Percentiles rank a stretch among this genome's conserved stretches.
Evolutionary conservation across 164 flowering plant genomes (phyloP).

Genomic region (grape (Vitis vinifera)): ASM3070453v1 NC_081816.1:3783001-3783500

Average conservation of each 20-base stretch:
- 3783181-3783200: slow-evolving; percentile 91
- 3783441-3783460: slow-evolving; percentile 95
- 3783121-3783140: slow-evolving; percentile 86
- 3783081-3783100: background rate
- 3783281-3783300: slow-evolving; percentile 64
- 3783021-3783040: background rate
- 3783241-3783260: slow-evolving; percentile 89
- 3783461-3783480: slow-evolving; percentile 94
- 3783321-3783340: slow-evolving; percentile 80
- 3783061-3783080: slow-evolving; percentile 14
- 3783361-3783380: slow-evolving; percentile 91
- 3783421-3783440: slow-evolving; percentile 85
- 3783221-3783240: slow-evolving; percentile 95
- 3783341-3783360: slow-evolving; percentile 96
- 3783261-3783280: slow-evolving; percentile 97
- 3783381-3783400: slow-evolving; percentile 89
- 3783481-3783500: slow-evolving; percentile 88
- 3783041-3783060: background rate
- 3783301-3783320: slow-evolving; percentile 91
- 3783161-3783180: slow-evolving; percentile 96
- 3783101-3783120: background rate
- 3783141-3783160: slow-evolving; percentile 87
- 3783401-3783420: slow-evolving; percentile 99
- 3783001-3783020: slow-evolving; percentile 1
- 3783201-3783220: slow-evolving; percentile 94